Conservation (phyloP, 2,329 filamentous ascomycete genomes). For the Talaromyces islandicus region DNA sequence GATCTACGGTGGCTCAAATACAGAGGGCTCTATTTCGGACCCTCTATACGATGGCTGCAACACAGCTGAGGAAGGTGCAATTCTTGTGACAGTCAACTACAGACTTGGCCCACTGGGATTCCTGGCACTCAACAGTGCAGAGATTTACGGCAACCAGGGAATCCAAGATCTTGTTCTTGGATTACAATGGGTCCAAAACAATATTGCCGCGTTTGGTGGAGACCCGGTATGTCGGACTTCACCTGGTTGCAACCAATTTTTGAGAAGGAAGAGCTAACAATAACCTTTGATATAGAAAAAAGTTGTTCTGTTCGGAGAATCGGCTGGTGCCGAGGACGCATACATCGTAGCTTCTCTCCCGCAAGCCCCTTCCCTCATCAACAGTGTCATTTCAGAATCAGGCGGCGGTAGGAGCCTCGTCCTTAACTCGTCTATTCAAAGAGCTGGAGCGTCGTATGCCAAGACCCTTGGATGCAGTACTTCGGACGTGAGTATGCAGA, state of each 20-base stretch:
- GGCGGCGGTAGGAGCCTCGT: conserved; percentile 9
- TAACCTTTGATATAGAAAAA: conserved; percentile 6
- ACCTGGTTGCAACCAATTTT: neutral
- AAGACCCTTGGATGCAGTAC: conserved; percentile 1
- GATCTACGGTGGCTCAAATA: conserved; percentile 59
- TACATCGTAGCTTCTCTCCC: conserved; percentile 11
- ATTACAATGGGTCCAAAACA: conserved; percentile 20
- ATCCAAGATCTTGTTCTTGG: conserved; percentile 17
- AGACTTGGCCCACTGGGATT: conserved; percentile 20
- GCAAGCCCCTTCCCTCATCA: conserved; percentile 13
- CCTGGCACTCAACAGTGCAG: conserved; percentile 12
- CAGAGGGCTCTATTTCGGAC: conserved; percentile 52
- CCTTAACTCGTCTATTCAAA: conserved; percentile 10
- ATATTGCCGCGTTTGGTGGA: conserved; percentile 24
- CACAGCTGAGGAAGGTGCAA: neutral
- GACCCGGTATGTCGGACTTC: conserved; percentile 14
- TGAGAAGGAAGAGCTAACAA: neutral
- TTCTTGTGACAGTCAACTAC: conserved; percentile 19
- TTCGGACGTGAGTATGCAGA: conserved; percentile 1
- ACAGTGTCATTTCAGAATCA: conserved; percentile 16
- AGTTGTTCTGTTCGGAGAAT: conserved; percentile 13
- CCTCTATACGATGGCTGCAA: conserved; percentile 37
- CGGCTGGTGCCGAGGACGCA: conserved; percentile 11
- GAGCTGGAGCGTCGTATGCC: conserved; percentile 4
- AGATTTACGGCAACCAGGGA: conserved; percentile 14